These are phyloP conservation scores for Candida tetrigidarum DNA, from an alignment of 1,139 yeast genomes.

Conservation along the genomic window DNA sequence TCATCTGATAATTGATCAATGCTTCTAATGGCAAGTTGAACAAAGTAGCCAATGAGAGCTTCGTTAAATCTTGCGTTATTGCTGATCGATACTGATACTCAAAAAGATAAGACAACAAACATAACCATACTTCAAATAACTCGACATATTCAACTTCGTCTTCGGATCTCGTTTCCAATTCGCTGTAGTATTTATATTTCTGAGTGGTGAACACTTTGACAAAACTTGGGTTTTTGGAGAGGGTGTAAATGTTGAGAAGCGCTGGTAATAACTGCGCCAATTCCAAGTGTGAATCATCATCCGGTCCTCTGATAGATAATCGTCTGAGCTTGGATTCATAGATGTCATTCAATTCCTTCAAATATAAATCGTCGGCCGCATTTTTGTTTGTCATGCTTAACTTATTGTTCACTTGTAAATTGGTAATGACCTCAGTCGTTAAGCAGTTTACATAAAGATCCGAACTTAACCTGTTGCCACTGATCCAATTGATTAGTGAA, in stretches of 20 bases:
- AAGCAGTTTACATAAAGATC: slow-evolving; percentile 29
- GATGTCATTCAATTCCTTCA: slow-evolving; percentile 24
- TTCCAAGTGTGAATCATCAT: slow-evolving; percentile 18
- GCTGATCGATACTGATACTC: slow-evolving; percentile 39
- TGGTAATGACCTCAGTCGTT: slow-evolving; percentile 25
- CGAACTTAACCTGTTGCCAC: slow-evolving; percentile 33
- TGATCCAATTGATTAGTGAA: slow-evolving; percentile 47
- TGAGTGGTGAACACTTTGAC: slow-evolving; percentile 24
- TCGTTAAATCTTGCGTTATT: slow-evolving; percentile 26
- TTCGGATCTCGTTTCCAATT: slow-evolving; percentile 22
- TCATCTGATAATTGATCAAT: slow-evolving; percentile 27
- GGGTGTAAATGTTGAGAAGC: slow-evolving; percentile 8
- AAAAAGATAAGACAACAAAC: slow-evolving; percentile 39
- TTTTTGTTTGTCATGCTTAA: slow-evolving; percentile 9
- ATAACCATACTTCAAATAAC: slow-evolving; percentile 38
- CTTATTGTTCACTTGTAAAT: slow-evolving; percentile 15
- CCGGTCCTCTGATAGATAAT: slow-evolving; percentile 11
- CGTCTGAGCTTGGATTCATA: slow-evolving; percentile 21
- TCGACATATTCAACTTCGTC: slow-evolving; percentile 24
- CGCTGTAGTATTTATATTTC: slow-evolving; percentile 14
- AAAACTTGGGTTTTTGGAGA: slow-evolving; percentile 26
- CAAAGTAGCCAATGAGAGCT: slow-evolving; percentile 27
- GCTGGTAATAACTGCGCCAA: slow-evolving; percentile 29
- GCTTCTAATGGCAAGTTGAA: slow-evolving; percentile 25
- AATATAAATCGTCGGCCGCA: slow-evolving; percentile 20